Evolutionary conservation across 176 grass and related monocot species (phyloP), one percentile per base, ranked within the genome.

Genomic region (Melocanna baccifera): DNA sequence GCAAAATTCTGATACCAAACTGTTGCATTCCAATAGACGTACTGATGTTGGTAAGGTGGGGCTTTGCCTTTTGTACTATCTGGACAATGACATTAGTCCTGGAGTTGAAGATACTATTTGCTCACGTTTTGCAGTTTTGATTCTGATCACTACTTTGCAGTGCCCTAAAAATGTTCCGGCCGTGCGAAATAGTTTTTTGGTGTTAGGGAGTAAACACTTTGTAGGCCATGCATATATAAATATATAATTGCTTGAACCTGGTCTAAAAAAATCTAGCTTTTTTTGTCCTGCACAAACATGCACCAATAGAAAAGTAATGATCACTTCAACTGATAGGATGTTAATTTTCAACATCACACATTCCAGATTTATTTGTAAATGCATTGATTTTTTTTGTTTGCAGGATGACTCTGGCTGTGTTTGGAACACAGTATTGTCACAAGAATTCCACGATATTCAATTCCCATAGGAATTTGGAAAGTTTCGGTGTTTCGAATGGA

Each of bases 1-100:
- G 76, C 76, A 74, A 75, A 58, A 67, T 67, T 89, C 69, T 67
- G 62, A 85, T 53, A 42, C 32, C 9, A 14, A 36, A 52, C 69
- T 69, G 41, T 69, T 68, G 58, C 64, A 41, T 9, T 46, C 22
- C 55, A 57, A 77, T 61, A 36, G 45, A 63, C 48, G 72, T 77
- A 30, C 79, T 67, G 43, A 48, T 62, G 30, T 62, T 77, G 41
- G 64, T 63, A 26, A 41, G 45, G 34, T 77, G 66, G 67, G 67
- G 37, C 26, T 42, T 83, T 9, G 15, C 39, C 19, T 23, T 51
- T 65, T 73, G 48, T 67, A 84, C 52, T 50, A 11, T 56, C 10
- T n/a, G 39, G 67, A 56, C 50, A 52, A 28, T 80, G 19, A 36
- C 78, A 42, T 19, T 73, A 75, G 67, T 72, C 36, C 47, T 30